Evolutionary conservation across 2,329 filamentous ascomycete species (phyloP).

Genomic region (Fusarium agapanthi): DNA sequence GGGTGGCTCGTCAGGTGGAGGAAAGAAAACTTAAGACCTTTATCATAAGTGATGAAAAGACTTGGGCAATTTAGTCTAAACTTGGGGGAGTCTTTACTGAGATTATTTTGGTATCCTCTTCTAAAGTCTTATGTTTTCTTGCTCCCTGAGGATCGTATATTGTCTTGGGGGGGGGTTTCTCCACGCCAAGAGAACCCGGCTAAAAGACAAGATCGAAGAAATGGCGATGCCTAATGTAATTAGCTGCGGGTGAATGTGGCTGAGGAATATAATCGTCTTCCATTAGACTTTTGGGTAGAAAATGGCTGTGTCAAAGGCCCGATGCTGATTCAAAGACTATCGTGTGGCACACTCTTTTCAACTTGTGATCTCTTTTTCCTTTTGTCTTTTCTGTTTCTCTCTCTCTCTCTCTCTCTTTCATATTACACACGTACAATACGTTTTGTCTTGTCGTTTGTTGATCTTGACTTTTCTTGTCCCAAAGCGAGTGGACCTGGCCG

Average conservation of each 20-base stretch:
- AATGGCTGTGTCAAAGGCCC: slow-evolving; percentile 11
- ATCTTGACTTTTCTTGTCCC: neutral
- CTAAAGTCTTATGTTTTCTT: no score
- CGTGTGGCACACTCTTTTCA: slow-evolving; percentile 12
- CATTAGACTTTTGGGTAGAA: slow-evolving; percentile 7
- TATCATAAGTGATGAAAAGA: no score
- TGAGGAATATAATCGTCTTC: neutral
- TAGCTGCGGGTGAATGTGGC: slow-evolving; percentile 10
- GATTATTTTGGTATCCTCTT: no score
- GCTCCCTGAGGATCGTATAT: slow-evolving; percentile 26
- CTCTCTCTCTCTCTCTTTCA: neutral
- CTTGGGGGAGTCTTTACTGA: no score
- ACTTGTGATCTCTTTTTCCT: neutral
- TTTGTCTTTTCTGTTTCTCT: neutral
- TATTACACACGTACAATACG: neutral
- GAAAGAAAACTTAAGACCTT: no score
- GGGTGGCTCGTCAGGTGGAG: neutral
- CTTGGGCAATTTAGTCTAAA: no score
- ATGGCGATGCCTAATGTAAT: slow-evolving; percentile 4
- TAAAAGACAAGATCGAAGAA: slow-evolving; percentile 10
- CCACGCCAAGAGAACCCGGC: slow-evolving; percentile 10
- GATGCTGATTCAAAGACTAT: slow-evolving; percentile 7
- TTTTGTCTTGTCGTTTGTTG: neutral
- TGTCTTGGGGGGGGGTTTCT: slow-evolving; percentile 12
- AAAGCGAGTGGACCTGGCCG: slow-evolving; percentile 1